phyloP scores from a whole-genome alignment of 768 basidiomycete genomes.

The Ramaria sp. region DNA sequence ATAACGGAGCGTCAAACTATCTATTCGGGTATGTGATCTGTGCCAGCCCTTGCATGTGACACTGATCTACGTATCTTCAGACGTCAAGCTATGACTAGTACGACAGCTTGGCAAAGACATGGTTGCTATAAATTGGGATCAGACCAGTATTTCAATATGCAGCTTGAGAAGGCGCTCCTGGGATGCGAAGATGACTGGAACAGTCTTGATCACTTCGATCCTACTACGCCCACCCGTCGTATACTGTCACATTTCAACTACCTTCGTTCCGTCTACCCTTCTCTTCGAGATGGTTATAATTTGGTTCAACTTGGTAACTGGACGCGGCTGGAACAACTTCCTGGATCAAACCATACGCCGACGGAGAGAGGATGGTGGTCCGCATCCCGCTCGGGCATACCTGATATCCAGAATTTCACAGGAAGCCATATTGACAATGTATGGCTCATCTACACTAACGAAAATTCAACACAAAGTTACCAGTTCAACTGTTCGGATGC shows the following conservation, averaged over 20 bases:
- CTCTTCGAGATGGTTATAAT: slow-evolving; percentile 79
- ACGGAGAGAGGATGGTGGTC: slow-evolving; percentile 91
- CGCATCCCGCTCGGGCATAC: slow-evolving; percentile 54
- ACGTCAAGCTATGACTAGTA: slow-evolving; percentile 81
- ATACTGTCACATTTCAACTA: slow-evolving; percentile 62
- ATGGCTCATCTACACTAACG: slow-evolving; percentile 81
- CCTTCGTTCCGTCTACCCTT: slow-evolving; percentile 55
- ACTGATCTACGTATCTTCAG: slow-evolving; percentile 26
- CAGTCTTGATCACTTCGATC: slow-evolving; percentile 89
- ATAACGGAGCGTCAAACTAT: slow-evolving; percentile 86
- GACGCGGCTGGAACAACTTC: slow-evolving; percentile 68
- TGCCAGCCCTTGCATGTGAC: not conserved
- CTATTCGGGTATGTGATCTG: slow-evolving; percentile 57
- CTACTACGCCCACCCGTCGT: slow-evolving; percentile 68
- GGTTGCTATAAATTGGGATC: slow-evolving; percentile 90
- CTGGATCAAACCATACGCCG: slow-evolving; percentile 70
- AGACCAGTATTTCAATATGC: slow-evolving; percentile 90
- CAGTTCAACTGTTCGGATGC: slow-evolving; percentile 42
- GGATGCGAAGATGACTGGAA: slow-evolving; percentile 91
- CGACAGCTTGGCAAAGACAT: slow-evolving; percentile 85
- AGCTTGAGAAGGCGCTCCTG: slow-evolving; percentile 62
- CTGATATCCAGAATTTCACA: slow-evolving; percentile 45
- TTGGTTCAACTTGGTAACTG: slow-evolving; percentile 79
- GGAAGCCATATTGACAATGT: slow-evolving; percentile 56
- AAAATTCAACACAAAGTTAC: slow-evolving; percentile 64